Conservation (phyloP, 225 moss, liverwort and hornwort genomes). For the Anthoceros angustus region DNA sequence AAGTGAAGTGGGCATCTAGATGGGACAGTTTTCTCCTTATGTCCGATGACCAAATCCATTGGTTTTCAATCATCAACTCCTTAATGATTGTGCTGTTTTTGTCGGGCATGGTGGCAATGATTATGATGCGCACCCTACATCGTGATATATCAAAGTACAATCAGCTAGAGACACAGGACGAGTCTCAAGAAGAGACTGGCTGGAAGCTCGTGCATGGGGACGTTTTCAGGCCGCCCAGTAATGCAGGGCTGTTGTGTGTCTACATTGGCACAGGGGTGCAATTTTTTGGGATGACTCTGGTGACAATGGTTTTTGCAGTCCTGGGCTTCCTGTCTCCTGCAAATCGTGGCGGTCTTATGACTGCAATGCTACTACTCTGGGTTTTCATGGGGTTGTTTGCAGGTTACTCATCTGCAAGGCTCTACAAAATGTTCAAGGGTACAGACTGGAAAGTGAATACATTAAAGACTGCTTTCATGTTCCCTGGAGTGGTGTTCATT, state of each 20-base stretch:
- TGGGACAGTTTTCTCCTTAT: conserved; percentile 82
- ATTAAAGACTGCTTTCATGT: conserved; percentile 72
- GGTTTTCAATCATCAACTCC: conserved; percentile 91
- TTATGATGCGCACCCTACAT: conserved; percentile 97
- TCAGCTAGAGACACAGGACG: conserved; percentile 87
- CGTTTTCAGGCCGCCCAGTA: conserved; percentile 62
- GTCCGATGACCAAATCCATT: conserved; percentile 87
- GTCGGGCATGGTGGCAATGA: conserved; percentile 98
- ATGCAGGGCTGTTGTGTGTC: conserved; percentile 57
- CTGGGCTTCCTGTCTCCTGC: conserved; percentile 82
- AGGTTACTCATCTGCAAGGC: conserved; percentile 74
- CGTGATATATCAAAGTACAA: conserved; percentile 95
- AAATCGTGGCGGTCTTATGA: conserved; percentile 85
- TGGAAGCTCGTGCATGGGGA: conserved; percentile 91
- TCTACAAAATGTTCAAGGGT: conserved; percentile 93
- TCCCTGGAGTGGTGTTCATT: conserved; percentile 63
- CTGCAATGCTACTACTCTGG: conserved; percentile 90
- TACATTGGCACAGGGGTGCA: conserved; percentile 85
- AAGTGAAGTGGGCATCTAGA: conserved; percentile 77
- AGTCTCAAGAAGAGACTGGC: conserved; percentile 87
- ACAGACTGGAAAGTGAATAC: conserved; percentile 86
- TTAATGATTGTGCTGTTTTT: conserved; percentile 87
- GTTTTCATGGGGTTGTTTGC: conserved; percentile 95
- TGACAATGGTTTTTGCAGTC: conserved; percentile 76
- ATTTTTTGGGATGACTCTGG: conserved; percentile 77